Evolutionary conservation across 2,329 filamentous ascomycete species (phyloP).

Genomic region (Metarhizium robertsii): DNA sequence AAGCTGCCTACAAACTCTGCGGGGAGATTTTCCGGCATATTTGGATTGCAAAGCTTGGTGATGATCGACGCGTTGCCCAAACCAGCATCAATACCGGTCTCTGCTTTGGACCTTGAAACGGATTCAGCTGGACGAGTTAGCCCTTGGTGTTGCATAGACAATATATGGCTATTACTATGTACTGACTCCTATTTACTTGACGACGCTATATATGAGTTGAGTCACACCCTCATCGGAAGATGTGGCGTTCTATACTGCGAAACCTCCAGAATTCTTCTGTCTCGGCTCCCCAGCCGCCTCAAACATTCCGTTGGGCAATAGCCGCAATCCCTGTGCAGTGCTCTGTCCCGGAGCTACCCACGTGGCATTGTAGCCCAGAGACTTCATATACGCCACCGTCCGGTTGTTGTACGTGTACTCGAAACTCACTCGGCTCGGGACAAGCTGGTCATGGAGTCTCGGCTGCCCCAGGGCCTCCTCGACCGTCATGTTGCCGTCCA

Average conservation of each 20-base stretch:
- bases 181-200: not conserved
- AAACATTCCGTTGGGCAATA: conserved; percentile 56
- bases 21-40: not conserved
- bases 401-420: conserved; percentile 65
- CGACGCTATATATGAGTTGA: not conserved
- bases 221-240: not conserved
- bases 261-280: conserved; percentile 64
- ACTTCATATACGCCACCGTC: conserved; percentile 57
- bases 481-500: conserved; percentile 57
- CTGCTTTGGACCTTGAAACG: too few species aligned
- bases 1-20: not conserved
- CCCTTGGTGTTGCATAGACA: too few species aligned
- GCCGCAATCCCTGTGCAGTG: conserved; percentile 62
- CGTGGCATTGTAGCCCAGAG: conserved; percentile 64
- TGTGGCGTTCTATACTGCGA: conserved; percentile 28
- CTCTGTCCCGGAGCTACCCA: conserved; percentile 59
- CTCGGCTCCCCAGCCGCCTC: conserved; percentile 79
- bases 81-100: too few species aligned
- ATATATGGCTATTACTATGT: not conserved
- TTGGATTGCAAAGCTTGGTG: not conserved
- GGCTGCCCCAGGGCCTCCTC: conserved; percentile 56
- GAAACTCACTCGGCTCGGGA: conserved; percentile 58
- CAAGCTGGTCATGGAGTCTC: conserved; percentile 73
- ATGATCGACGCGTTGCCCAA: too few species aligned
- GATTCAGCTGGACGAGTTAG: too few species aligned